These are phyloP conservation scores for Aspergillus felis DNA, from an alignment of 2,329 filamentous ascomycete genomes.

Conservation along the genomic window DNA sequence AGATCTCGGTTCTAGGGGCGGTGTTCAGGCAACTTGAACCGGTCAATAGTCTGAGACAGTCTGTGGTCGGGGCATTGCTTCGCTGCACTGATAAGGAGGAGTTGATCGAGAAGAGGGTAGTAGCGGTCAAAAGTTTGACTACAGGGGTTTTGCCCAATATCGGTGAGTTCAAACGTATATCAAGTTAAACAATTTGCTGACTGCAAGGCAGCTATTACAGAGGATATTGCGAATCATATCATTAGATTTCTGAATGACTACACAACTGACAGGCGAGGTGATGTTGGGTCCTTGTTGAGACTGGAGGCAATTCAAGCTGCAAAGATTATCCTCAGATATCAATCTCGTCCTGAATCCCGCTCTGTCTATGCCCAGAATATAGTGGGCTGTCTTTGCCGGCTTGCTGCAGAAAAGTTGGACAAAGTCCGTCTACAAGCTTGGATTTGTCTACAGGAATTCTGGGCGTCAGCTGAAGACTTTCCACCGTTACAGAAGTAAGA, in stretches of 20 bases:
- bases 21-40: conserved; percentile 33
- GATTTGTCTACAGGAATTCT: conserved; percentile 40
- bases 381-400: conserved; percentile 53
- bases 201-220: conserved; percentile 23
- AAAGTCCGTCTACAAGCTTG: conserved; percentile 64
- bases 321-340: conserved; percentile 32
- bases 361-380: conserved; percentile 23
- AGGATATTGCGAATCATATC: conserved; percentile 27
- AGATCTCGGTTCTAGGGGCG: conserved; percentile 41
- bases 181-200: conserved; percentile 14
- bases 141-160: conserved; percentile 35
- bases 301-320: conserved; percentile 71
- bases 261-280: conserved; percentile 81
- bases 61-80: conserved; percentile 32
- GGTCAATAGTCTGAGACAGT: conserved; percentile 19
- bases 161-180: conserved; percentile 22
- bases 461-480: conserved; percentile 32
- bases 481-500: conserved; percentile 42
- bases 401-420: conserved; percentile 86
- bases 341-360: conserved; percentile 5
- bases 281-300: conserved; percentile 82
- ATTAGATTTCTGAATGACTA: conserved; percentile 70
- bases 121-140: conserved; percentile 38
- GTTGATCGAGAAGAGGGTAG: conserved; percentile 39
- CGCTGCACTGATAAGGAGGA: conserved; percentile 34